These are phyloP conservation scores for Lactifluus piperatus DNA, from an alignment of 768 basidiomycete species.

Conservation along the genomic window DNA sequence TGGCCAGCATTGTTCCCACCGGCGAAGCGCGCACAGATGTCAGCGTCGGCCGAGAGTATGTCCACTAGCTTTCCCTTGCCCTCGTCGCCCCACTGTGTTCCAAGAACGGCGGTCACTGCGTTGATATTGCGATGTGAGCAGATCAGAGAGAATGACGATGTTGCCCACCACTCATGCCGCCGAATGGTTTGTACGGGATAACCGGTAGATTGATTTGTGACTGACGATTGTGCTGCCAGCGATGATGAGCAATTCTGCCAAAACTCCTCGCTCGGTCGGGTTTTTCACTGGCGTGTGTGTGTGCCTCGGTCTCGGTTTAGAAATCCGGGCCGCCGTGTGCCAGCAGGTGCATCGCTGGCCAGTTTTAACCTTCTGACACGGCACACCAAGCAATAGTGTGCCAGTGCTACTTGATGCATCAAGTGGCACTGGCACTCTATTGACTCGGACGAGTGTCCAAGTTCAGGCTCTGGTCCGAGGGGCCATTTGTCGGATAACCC, in stretches of 20 bases:
- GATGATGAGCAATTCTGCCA: too few species aligned
- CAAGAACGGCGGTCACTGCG: conserved; percentile 66
- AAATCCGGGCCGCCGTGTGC: background rate
- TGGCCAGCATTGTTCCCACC: conserved; percentile 99
- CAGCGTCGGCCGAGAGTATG: conserved; percentile 81
- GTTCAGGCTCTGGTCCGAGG: too few species aligned
- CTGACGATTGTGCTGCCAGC: too few species aligned
- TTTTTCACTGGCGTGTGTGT: too few species aligned
- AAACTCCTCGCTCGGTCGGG: too few species aligned
- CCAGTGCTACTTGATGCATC: too few species aligned
- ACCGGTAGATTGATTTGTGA: background rate
- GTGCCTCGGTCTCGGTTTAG: background rate
- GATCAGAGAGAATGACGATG: background rate
- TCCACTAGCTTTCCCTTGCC: conserved; percentile 96
- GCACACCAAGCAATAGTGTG: too few species aligned
- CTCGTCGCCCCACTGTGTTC: conserved; percentile 89
- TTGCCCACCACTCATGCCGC: conserved; percentile 4
- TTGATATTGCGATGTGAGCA: background rate
- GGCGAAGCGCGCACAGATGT: conserved; percentile 92
- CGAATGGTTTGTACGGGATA: conserved; percentile 1
- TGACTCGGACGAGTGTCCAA: too few species aligned
- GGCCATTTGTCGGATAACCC: too few species aligned
- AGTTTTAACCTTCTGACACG: background rate
- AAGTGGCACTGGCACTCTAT: too few species aligned
- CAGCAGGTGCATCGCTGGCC: background rate